Conservation (phyloP, 495 filamentous ascomycete genomes). For the Daldinia grandis region DNA sequence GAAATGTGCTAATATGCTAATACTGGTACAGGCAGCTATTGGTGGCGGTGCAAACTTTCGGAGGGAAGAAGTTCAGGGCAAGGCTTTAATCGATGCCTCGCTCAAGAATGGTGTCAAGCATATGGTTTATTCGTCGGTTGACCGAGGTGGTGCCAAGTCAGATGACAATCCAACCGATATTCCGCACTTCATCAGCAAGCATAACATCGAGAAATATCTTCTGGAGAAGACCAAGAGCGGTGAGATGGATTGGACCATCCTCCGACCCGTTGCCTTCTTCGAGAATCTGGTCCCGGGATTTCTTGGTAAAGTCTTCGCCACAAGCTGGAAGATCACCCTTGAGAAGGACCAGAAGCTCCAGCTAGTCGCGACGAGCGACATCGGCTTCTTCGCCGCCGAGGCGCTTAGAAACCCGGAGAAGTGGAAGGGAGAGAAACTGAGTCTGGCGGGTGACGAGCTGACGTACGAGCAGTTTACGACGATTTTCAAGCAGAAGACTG, state of each 20-base stretch:
- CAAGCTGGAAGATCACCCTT: conserved; percentile 51
- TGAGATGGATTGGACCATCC: conserved; percentile 61
- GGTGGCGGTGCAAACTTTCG: conserved; percentile 47
- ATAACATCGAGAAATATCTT: conserved; percentile 67
- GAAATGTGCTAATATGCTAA: conserved; percentile 39
- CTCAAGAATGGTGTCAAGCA: conserved; percentile 62
- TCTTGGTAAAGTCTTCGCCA: conserved; percentile 62
- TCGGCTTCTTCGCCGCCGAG: conserved; percentile 66
- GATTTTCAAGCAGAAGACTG: conserved; percentile 62
- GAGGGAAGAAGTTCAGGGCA: conserved; percentile 65
- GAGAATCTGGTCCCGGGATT: conserved; percentile 65
- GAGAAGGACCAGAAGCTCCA: conserved; percentile 59
- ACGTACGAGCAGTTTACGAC: conserved; percentile 57
- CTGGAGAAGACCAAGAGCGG: conserved; percentile 47
- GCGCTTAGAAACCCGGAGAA: conserved; percentile 55
- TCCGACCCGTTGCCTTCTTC: conserved; percentile 65
- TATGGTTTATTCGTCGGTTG: conserved; percentile 71
- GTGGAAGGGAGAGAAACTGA: conserved; percentile 57
- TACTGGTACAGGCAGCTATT: conserved; percentile 25
- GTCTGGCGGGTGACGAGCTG: conserved; percentile 68
- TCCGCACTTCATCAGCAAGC: conserved; percentile 69
- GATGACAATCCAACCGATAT: conserved; percentile 61
- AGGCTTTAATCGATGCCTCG: conserved; percentile 62
- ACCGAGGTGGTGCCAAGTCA: conserved; percentile 64
- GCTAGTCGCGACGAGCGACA: conserved; percentile 62